These are phyloP conservation scores for Echria macrotheca DNA, from an alignment of 495 filamentous ascomycete species.

Conservation along the genomic window DNA sequence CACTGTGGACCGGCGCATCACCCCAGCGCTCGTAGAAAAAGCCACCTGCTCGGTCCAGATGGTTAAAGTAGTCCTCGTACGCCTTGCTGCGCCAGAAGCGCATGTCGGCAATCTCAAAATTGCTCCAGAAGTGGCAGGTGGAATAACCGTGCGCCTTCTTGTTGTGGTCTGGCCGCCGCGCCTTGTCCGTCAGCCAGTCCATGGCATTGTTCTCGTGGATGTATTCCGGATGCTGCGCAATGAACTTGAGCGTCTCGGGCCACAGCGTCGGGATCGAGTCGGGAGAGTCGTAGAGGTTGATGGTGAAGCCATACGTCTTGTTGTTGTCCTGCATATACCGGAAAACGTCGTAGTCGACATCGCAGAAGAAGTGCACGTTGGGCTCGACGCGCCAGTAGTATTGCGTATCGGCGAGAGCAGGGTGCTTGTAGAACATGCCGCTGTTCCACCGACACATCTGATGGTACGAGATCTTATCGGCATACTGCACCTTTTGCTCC, in stretches of 20 bases:
- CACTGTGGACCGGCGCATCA: slow-evolving; percentile 94
- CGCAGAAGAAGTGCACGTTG: slow-evolving; percentile 99
- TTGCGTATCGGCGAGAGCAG: slow-evolving; percentile 69
- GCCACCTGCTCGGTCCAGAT: slow-evolving; percentile 87
- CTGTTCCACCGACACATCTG: slow-evolving; percentile 99
- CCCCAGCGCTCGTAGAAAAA: slow-evolving; percentile 99
- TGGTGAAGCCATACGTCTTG: slow-evolving; percentile 98
- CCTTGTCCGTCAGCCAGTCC: slow-evolving; percentile 77
- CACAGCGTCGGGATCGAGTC: slow-evolving; percentile 83
- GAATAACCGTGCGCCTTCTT: slow-evolving; percentile 81
- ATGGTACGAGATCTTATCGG: slow-evolving; percentile 82
- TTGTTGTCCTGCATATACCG: slow-evolving; percentile 95
- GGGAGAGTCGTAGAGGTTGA: slow-evolving; percentile 92
- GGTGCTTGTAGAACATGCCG: slow-evolving; percentile 95
- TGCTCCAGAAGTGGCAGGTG: slow-evolving; percentile 99
- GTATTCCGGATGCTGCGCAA: slow-evolving; percentile 77
- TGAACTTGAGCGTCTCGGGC: slow-evolving; percentile 88
- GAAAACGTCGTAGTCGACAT: slow-evolving; percentile 98
- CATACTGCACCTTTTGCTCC: slow-evolving; percentile 86
- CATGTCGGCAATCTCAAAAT: slow-evolving; percentile 97
- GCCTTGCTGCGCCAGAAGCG: slow-evolving; percentile 86
- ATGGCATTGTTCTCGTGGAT: slow-evolving; percentile 78
- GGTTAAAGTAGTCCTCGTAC: slow-evolving; percentile 95
- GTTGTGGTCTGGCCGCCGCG: slow-evolving; percentile 73
- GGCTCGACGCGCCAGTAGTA: slow-evolving; percentile 99